A percentile compares a stretch with the other conserved stretches of the same genome.
phyloP scores from a whole-genome alignment of 495 filamentous ascomycete species.

The Baudoinia panamericana region DNA sequence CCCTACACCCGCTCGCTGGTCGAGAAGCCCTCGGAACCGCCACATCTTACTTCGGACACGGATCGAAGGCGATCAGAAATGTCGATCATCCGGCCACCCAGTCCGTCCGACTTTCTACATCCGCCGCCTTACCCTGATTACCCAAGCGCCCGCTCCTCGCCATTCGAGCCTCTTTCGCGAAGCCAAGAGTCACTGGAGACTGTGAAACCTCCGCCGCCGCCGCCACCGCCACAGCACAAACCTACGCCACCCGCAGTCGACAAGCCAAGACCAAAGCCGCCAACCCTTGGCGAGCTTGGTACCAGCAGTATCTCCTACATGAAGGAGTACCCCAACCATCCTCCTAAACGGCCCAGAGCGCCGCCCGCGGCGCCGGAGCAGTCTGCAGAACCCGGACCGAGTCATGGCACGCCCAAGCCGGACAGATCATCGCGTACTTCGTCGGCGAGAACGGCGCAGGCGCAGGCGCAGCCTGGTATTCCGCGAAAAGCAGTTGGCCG shows the following conservation, averaged over 20 bases:
- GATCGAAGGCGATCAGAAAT: conserved; percentile 9
- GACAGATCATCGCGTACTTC: conserved; percentile 2
- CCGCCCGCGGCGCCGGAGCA: neutral
- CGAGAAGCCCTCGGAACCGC: conserved; percentile 3
- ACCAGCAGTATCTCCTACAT: conserved; percentile 21
- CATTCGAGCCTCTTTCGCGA: conserved; percentile 4
- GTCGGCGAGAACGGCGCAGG: conserved; percentile 12
- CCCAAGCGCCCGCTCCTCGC: neutral
- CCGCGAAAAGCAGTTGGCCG: conserved; percentile 19
- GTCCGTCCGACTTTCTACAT: conserved; percentile 15
- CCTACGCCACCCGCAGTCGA: neutral
- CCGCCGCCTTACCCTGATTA: conserved; percentile 15
- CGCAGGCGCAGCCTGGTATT: conserved; percentile 5
- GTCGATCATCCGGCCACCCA: conserved; percentile 10
- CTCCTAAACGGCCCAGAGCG: conserved; percentile 15
- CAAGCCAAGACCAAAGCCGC: neutral
- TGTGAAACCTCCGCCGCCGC: conserved; percentile 7
- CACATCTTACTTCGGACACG: neutral
- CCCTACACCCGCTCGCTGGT: conserved; percentile 21
- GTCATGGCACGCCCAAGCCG: conserved; percentile 6
- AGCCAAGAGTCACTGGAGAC: conserved; percentile 18
- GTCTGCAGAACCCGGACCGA: neutral
- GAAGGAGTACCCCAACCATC: conserved; percentile 27
- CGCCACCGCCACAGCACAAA: conserved; percentile 14
- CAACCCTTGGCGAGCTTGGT: conserved; percentile 8